phyloP scores from a whole-genome alignment of 345 rosid genomes.

The Reutealis trisperma region DNA sequence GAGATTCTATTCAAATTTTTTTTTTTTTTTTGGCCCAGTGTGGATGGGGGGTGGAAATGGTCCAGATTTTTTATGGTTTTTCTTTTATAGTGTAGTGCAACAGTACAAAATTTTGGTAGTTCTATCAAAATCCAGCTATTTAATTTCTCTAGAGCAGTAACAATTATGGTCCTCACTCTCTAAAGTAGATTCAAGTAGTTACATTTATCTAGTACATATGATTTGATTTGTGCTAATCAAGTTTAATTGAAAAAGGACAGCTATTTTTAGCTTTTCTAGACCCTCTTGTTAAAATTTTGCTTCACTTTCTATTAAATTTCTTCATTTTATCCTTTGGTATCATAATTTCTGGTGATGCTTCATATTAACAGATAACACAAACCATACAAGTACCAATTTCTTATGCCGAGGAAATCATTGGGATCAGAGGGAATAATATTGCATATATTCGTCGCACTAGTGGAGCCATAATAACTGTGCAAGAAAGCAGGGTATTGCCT shows the following conservation, averaged over 20 bases:
- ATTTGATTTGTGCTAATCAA: too few relatives aligned
- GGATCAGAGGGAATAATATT: conserved; percentile 72
- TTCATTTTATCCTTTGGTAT: neutral
- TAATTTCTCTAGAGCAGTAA: neutral
- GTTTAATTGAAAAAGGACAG: too few relatives aligned
- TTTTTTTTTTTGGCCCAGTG: too few relatives aligned
- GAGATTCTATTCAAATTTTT: neutral
- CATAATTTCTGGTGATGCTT: neutral
- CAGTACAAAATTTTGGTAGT: neutral
- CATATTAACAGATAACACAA: conserved; percentile 54
- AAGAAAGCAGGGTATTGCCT: conserved; percentile 63
- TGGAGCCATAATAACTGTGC: conserved; percentile 67
- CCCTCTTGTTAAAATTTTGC: neutral
- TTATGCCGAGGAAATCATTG: conserved; percentile 81
- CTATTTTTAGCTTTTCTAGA: neutral
- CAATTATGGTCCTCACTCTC: too few relatives aligned
- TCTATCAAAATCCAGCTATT: too few relatives aligned
- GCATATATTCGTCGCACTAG: conserved; percentile 71
- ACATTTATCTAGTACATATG: too few relatives aligned
- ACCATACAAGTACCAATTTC: conserved; percentile 83
- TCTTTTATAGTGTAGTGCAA: neutral
- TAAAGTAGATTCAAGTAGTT: too few relatives aligned
- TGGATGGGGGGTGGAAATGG: neutral
- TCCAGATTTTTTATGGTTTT: neutral
- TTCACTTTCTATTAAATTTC: neutral